Base-by-base conservation (phyloP, 495 filamentous ascomycete genomes). In the Aspergillus bertholletiae region DNA sequence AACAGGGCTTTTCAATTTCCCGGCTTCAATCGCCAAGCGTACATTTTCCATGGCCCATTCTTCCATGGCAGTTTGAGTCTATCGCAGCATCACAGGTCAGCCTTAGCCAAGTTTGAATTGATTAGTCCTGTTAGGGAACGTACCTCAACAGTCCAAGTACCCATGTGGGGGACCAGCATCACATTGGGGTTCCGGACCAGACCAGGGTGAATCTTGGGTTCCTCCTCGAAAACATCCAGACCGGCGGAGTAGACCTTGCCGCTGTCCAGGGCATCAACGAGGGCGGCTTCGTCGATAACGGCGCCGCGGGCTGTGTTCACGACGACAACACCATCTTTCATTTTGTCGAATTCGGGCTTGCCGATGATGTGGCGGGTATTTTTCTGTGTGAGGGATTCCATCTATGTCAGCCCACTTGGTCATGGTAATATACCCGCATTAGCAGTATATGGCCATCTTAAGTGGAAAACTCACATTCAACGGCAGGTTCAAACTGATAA, bases 401-500 rank as follows among this genome's bases (percentile, higher is more conserved):
- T 21, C 20, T 51, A 7, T 30, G 50, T 27, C 13, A 32, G 20
- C 30, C n/a, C 49, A 37, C 3, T 2, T 2, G 2, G 8, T 32
- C 30, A n/a, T n/a, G n/a, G n/a, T n/a, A 26, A 39, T 27, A 23
- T 23, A 26, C 18, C n/a, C n/a, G n/a, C n/a, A n/a, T n/a, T n/a
- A 30, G 21, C 0, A 13, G 7, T 17, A 22, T 3, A 15, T 9
- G 22, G 28, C 8, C 30, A 28, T n/a, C n/a, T n/a, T n/a, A 59
- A 22, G 35, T 8, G 7, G 18, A 20, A 13, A 45, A 75, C 80
- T 74, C 60, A 88, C 86, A 70, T 90, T 90, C 65, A 90, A 71
- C 12, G 87, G 87, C 58, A 90, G 65, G 65, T 91, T 90, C 75
- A 92, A 65, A 65, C 86, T 89, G 44, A 92, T 65, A 28, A 92